Evolutionary conservation across 139 green algal genomes (phyloP).

Genomic region (Coccomyxa sp.): DNA sequence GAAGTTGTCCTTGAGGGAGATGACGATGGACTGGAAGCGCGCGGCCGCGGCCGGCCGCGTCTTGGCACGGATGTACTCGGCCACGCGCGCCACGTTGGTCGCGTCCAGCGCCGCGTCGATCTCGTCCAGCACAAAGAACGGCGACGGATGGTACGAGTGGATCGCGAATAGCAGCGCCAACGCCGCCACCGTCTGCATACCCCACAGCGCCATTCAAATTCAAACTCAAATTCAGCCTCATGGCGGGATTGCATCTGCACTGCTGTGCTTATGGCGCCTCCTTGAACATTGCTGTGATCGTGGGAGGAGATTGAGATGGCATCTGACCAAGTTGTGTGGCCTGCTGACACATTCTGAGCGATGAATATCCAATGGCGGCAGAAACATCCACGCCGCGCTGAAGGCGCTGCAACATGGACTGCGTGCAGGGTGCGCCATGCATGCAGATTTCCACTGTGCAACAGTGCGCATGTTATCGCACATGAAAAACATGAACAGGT

Average conservation of each 20-base stretch:
- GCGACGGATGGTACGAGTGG: conserved; percentile 86
- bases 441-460: too few relatives aligned
- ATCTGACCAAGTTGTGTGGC: too few relatives aligned
- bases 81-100: conserved; percentile 89
- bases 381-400: too few relatives aligned
- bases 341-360: too few relatives aligned
- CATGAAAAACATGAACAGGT: too few relatives aligned
- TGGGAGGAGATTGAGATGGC: too few relatives aligned
- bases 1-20: conserved; percentile 96
- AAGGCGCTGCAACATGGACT: too few relatives aligned
- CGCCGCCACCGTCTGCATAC: conserved; percentile 83
- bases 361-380: too few relatives aligned
- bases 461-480: too few relatives aligned
- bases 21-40: conserved; percentile 72
- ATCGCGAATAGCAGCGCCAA: conserved; percentile 97
- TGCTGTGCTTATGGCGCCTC: too few relatives aligned
- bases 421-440: too few relatives aligned
- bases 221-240: neutral
- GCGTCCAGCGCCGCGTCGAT: conserved; percentile 91
- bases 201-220: too few relatives aligned
- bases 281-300: conserved; percentile 17
- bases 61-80: conserved; percentile 80
- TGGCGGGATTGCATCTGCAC: neutral
- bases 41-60: conserved; percentile 35
- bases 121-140: conserved; percentile 99